phyloP scores from a whole-genome alignment of 2,329 filamentous ascomycete species.

The Fusarium paranaense region DNA sequence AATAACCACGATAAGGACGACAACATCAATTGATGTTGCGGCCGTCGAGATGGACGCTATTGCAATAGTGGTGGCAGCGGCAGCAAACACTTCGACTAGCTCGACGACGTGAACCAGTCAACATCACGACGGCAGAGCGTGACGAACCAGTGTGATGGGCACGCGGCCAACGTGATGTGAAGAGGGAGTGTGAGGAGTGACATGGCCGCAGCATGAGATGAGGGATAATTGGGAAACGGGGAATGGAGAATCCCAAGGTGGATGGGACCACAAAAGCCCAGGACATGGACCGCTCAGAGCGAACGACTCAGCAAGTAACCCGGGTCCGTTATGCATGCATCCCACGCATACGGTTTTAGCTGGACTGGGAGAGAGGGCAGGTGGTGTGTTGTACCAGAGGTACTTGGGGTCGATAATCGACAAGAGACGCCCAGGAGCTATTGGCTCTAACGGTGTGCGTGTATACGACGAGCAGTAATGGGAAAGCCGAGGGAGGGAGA shows the following conservation, averaged over 20 bases:
- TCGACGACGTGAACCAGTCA: slow-evolving; percentile 2
- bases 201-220: slow-evolving; percentile 24
- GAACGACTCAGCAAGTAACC: slow-evolving; percentile 2
- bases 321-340: slow-evolving; percentile 43
- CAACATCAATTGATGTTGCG: slow-evolving; percentile 13
- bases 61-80: slow-evolving; percentile 4
- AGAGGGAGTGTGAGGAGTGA: slow-evolving; percentile 18
- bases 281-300: slow-evolving; percentile 13
- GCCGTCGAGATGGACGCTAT: slow-evolving; percentile 13
- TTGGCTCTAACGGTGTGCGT: slow-evolving; percentile 17
- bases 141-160: slow-evolving; percentile 23
- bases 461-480: background rate
- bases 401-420: slow-evolving; percentile 1
- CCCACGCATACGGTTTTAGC: slow-evolving; percentile 39
- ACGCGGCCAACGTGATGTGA: slow-evolving; percentile 7
- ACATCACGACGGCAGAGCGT: slow-evolving; percentile 12
- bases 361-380: slow-evolving; percentile 14
- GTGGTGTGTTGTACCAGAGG: slow-evolving; percentile 15
- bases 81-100: background rate
- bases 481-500: background rate
- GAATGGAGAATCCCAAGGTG: slow-evolving; percentile 8
- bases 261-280: slow-evolving; percentile 32
- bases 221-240: slow-evolving; percentile 41
- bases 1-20: slow-evolving; percentile 19
- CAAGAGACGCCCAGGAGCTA: slow-evolving; percentile 10